A percentile compares a stretch with the other conserved stretches of the same genome.
Evolutionary conservation across 495 filamentous ascomycete species (phyloP).

Genomic region (Rhypophila decipiens): DNA sequence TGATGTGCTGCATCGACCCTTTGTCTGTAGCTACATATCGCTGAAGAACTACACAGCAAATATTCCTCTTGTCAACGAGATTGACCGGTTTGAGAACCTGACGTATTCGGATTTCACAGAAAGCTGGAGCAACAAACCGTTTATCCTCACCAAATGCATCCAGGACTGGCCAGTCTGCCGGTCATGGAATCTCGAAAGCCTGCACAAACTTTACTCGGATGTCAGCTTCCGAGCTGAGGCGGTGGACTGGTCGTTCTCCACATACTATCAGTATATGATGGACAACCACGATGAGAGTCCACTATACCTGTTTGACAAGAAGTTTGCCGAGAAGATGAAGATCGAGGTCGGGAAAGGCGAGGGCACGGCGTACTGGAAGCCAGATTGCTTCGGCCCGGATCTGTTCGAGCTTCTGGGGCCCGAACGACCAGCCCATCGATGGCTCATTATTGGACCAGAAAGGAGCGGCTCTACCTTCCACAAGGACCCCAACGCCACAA

Average conservation of each 20-base stretch:
- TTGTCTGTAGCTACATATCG: slow-evolving; percentile 74
- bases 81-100: slow-evolving; percentile 62
- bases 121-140: slow-evolving; percentile 74
- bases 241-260: slow-evolving; percentile 80
- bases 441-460: slow-evolving; percentile 88
- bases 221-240: slow-evolving; percentile 81
- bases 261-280: slow-evolving; percentile 79
- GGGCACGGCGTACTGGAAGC: slow-evolving; percentile 69
- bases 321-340: slow-evolving; percentile 82
- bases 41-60: slow-evolving; percentile 57
- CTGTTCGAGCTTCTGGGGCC: slow-evolving; percentile 75
- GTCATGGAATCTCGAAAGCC: slow-evolving; percentile 61
- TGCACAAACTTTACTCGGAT: slow-evolving; percentile 58
- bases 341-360: slow-evolving; percentile 52
- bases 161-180: slow-evolving; percentile 74
- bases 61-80: slow-evolving; percentile 69
- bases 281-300: slow-evolving; percentile 83
- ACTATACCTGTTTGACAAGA: slow-evolving; percentile 84
- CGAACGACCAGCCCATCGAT: slow-evolving; percentile 79
- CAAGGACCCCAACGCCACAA: slow-evolving; percentile 65
- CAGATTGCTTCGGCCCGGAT: slow-evolving; percentile 81
- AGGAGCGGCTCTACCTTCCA: slow-evolving; percentile 94
- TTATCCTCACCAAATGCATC: slow-evolving; percentile 82
- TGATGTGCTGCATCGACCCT: slow-evolving; percentile 84
- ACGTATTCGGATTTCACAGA: slow-evolving; percentile 65